Evolutionary conservation across 1,284 basidiomycete genomes (phyloP).

Genomic region (Trametes pubescens): DNA sequence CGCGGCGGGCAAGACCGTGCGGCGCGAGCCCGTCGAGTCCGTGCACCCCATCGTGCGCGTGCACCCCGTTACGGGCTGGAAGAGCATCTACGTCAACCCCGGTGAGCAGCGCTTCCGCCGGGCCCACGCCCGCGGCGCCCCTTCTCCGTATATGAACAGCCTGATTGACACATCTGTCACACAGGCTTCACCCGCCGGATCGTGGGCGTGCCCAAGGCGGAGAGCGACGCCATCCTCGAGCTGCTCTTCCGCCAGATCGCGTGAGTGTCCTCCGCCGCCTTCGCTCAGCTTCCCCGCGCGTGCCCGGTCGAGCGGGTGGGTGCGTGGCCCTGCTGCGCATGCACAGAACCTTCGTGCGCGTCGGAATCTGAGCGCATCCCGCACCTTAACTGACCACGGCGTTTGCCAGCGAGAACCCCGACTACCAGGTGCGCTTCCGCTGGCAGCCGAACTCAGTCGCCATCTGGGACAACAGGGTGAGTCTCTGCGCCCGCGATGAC

Average conservation of each 20-base stretch:
- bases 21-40: conserved; percentile 74
- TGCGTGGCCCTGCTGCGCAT: conserved; percentile 7
- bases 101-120: conserved; percentile 44
- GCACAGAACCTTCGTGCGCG: conserved; percentile 14
- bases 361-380: conserved; percentile 13
- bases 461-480: conserved; percentile 78
- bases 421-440: conserved; percentile 76
- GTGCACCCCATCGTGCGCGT: conserved; percentile 74
- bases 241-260: conserved; percentile 77
- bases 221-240: conserved; percentile 74
- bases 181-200: conserved; percentile 75
- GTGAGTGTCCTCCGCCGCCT: conserved; percentile 22
- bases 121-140: neutral
- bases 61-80: conserved; percentile 85
- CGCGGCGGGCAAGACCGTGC: conserved; percentile 69
- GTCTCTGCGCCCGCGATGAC: conserved; percentile 35
- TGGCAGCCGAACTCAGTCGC: conserved; percentile 76
- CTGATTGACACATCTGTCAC: conserved; percentile 11
- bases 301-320: neutral
- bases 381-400: conserved; percentile 23
- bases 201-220: conserved; percentile 79
- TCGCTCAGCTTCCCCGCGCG: neutral
- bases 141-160: neutral
- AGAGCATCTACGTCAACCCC: conserved; percentile 78
- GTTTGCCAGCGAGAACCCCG: conserved; percentile 59